phyloP scores from a whole-genome alignment of 345 rosid species.

The Camelina laxa region DNA sequence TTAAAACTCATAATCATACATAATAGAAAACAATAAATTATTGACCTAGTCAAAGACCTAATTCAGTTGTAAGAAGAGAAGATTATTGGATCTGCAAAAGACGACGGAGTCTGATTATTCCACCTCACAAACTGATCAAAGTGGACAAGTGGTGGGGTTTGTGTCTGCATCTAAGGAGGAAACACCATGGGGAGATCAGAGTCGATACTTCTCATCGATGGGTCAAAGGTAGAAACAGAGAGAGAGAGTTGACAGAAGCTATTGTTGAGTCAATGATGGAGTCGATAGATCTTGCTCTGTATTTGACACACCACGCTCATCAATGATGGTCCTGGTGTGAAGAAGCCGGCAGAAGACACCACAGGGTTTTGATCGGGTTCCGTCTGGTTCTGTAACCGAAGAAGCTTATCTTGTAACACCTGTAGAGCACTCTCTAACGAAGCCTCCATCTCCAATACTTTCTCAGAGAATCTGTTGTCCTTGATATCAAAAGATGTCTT shows the following conservation, averaged over 20 bases:
- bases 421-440: not conserved
- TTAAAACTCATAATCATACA: not conserved
- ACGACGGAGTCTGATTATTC: not conserved
- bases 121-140: not conserved
- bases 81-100: not conserved
- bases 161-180: conserved; percentile 17
- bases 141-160: not conserved
- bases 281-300: too few species aligned
- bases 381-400: not conserved
- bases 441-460: not conserved
- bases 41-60: not conserved
- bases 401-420: not conserved
- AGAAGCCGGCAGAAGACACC: not conserved
- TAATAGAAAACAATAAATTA: not conserved
- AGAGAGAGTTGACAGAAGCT: not conserved
- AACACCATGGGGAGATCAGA: not conserved
- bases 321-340: too few species aligned
- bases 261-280: too few species aligned
- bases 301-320: too few species aligned
- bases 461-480: not conserved
- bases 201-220: not conserved
- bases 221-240: not conserved
- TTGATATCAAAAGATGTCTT: not conserved
- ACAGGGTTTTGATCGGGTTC: not conserved
- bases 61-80: not conserved